Evolutionary conservation across 257 asterid species (phyloP).

Genomic region (Rubia yunnanensis): DNA sequence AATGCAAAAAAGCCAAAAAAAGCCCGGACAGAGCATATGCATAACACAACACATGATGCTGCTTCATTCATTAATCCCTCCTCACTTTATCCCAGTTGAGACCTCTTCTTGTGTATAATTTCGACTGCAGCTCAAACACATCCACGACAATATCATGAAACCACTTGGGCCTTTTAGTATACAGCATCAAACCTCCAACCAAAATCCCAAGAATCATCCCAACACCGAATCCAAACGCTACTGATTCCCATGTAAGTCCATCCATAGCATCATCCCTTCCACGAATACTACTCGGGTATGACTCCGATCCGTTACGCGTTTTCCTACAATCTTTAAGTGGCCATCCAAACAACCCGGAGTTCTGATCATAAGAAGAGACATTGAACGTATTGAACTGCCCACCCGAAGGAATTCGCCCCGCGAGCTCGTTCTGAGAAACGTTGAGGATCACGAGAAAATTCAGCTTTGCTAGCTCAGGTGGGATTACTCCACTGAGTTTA

Average conservation of each 20-base stretch:
- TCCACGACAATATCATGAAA: not conserved
- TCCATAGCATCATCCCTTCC: not conserved
- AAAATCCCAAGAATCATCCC: slow-evolving; percentile 2
- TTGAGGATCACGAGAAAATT: slow-evolving; percentile 15
- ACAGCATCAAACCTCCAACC: not conserved
- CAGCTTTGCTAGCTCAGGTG: slow-evolving; percentile 9
- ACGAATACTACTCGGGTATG: not conserved
- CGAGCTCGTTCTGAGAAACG: slow-evolving; percentile 20
- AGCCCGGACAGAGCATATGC: not conserved
- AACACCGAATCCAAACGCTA: not conserved
- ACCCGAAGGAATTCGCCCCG: slow-evolving; percentile 21
- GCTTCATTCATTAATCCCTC: not conserved
- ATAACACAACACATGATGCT: not conserved
- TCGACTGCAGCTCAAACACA: not conserved
- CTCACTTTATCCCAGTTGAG: not conserved
- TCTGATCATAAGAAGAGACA: not conserved
- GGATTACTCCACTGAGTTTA: slow-evolving; percentile 23
- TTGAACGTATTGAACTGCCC: slow-evolving; percentile 17
- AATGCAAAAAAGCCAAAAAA: too few species aligned
- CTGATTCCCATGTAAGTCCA: slow-evolving; percentile 6
- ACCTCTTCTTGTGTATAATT: not conserved
- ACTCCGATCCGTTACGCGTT: not conserved
- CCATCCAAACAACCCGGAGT: not conserved
- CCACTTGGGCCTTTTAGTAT: not conserved
- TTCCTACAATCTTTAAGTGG: not conserved